phyloP scores from a whole-genome alignment of 1,139 yeast species.

The Oligophagozyma castellii region DNA sequence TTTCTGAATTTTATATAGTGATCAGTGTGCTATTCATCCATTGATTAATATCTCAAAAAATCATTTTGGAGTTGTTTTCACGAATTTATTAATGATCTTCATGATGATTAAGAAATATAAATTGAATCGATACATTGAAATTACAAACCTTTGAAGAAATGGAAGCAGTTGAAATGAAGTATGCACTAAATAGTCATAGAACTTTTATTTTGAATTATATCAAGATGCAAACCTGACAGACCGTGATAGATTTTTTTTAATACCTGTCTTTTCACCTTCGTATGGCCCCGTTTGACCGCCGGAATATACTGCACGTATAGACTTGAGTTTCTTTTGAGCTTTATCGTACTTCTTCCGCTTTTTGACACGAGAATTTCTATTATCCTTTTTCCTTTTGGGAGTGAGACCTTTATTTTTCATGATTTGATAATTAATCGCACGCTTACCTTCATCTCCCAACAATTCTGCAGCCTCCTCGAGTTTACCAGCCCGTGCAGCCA shows the following conservation, averaged over 20 bases:
- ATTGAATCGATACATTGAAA: not conserved
- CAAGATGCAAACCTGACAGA: constrained; percentile 51
- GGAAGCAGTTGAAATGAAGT: not conserved
- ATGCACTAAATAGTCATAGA: constrained; percentile 1
- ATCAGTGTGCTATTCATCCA: too few relatives aligned
- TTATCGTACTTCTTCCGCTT: constrained; percentile 94
- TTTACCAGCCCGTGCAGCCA: constrained; percentile 79
- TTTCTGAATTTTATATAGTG: too few relatives aligned
- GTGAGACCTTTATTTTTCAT: constrained; percentile 92
- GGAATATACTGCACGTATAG: constrained; percentile 78
- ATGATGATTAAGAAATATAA: constrained; percentile 2
- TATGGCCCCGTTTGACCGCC: constrained; percentile 66
- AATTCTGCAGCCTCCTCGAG: constrained; percentile 61
- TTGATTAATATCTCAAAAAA: too few relatives aligned
- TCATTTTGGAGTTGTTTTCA: too few relatives aligned
- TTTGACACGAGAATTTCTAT: constrained; percentile 91
- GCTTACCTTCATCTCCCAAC: constrained; percentile 68
- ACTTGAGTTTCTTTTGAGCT: constrained; percentile 87
- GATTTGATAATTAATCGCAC: constrained; percentile 90
- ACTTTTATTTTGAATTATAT: constrained; percentile 6
- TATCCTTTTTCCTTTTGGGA: constrained; percentile 82
- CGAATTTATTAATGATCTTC: too few relatives aligned
- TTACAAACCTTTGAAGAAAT: constrained; percentile 1
- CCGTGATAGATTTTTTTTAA: constrained; percentile 79
- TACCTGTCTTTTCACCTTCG: constrained; percentile 94